Evolutionary conservation across 2,329 filamentous ascomycete species (phyloP), one percentile per base, ranked within the genome.

Genomic region (Dactylellina cionopaga): DNA sequence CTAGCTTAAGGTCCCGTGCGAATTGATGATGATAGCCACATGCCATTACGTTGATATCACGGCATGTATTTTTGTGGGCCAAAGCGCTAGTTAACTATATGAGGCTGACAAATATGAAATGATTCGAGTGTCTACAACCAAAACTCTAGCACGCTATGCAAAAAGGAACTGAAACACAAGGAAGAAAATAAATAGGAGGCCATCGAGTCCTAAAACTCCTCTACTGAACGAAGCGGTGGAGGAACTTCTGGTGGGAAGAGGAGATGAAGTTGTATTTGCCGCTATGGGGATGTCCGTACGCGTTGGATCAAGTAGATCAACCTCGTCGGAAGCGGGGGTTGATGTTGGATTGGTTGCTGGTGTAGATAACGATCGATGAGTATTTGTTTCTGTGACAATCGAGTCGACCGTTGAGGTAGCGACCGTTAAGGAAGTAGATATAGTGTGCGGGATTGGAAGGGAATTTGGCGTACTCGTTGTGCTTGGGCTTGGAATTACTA

Each of bases 381-480:
- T 51, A 58, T 24, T 19, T 27, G 17, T 47, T 25, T 33, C 19
- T 22, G 35, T 35, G 31, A 44, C 13, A 25, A 15, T 24, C 5
- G 19, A 24, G 22, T 15, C 4, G 19, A n/a, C 9, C 15, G 46
- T 24, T 17, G 31, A 43, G 54, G 37, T 44, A 31, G 54, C 1
- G 22, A 15, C 1, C 19, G 54, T 9, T 13, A n/a, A 17, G 2
- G 35, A 31, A 3, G 54, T 44, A 10, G 54, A 58, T 17, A 10
- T 25, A 37, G 15, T 31, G 13, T 15, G 7, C 6, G 19, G n/a
- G 25, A 43, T 31, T 31, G 43, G 43, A 31, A 33, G 54, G 35
- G 47, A n/a, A 15, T 19, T n/a, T 29, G 17, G 15, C 58, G 51
- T 71, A 71, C 66, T 71, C 27, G 66, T 64, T 51, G 27, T 17